Conservation (phyloP, 2,329 filamentous ascomycete genomes). For the Dendrostoma leiphaemia region DNA sequence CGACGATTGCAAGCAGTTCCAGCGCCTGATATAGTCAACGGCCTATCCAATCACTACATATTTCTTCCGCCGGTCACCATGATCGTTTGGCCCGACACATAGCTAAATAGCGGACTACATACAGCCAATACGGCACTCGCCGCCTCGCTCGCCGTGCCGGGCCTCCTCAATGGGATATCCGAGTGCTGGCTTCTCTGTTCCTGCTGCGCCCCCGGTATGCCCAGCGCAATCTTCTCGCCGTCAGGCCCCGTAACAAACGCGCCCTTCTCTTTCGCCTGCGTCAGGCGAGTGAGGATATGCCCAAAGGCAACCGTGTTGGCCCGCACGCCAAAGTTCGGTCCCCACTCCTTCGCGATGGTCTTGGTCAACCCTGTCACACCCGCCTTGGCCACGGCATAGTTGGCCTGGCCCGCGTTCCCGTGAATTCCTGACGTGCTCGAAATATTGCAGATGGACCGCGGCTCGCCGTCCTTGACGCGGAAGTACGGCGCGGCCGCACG, state of each 20-base stretch:
- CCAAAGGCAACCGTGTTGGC: slow-evolving; percentile 85
- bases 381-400: slow-evolving; percentile 84
- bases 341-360: slow-evolving; percentile 92
- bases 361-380: slow-evolving; percentile 81
- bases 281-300: slow-evolving; percentile 75
- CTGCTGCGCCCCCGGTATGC: slow-evolving; percentile 65
- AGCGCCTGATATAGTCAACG: not conserved
- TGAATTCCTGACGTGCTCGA: slow-evolving; percentile 78
- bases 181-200: slow-evolving; percentile 44
- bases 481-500: slow-evolving; percentile 82
- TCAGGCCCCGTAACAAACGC: slow-evolving; percentile 75
- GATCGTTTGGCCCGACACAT: slow-evolving; percentile 84
- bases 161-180: slow-evolving; percentile 77
- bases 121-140: slow-evolving; percentile 75
- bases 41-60: slow-evolving; percentile 38
- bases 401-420: slow-evolving; percentile 88
- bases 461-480: slow-evolving; percentile 78
- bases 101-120: slow-evolving; percentile 77
- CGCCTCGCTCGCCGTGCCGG: slow-evolving; percentile 77
- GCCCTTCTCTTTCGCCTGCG: slow-evolving; percentile 80
- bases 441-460: slow-evolving; percentile 80
- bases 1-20: no score
- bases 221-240: slow-evolving; percentile 71
- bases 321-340: slow-evolving; percentile 76
- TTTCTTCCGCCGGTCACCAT: slow-evolving; percentile 77